phyloP scores from a whole-genome alignment of 371 early-diverging fungal species.

The Haplosporangium sp. region DNA sequence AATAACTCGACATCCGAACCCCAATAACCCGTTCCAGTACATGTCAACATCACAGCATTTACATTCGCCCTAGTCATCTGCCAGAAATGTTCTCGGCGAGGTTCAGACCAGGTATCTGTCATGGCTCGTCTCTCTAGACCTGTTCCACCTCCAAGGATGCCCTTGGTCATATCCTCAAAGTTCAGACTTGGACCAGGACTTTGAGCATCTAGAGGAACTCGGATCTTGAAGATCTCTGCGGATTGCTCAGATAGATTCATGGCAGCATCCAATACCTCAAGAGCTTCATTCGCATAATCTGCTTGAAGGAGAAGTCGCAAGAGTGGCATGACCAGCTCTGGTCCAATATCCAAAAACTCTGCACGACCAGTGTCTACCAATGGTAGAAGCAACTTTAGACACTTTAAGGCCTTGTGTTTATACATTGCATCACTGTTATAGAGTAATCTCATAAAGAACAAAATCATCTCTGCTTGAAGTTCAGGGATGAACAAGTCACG shows the following conservation, averaged over 20 bases:
- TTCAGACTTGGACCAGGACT: conserved; percentile 45
- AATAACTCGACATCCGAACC: conserved; percentile 42
- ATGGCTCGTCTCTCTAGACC: conserved; percentile 43
- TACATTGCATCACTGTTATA: conserved; percentile 73
- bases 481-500: conserved; percentile 75
- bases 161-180: conserved; percentile 55
- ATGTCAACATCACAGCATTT: conserved; percentile 46
- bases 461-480: conserved; percentile 70
- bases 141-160: conserved; percentile 49
- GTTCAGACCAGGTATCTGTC: conserved; percentile 29
- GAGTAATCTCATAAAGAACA: conserved; percentile 73
- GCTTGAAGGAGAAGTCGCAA: conserved; percentile 72
- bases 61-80: conserved; percentile 53
- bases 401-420: conserved; percentile 70
- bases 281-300: conserved; percentile 73
- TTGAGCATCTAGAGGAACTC: conserved; percentile 44
- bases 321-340: conserved; percentile 64
- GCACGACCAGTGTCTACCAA: conserved; percentile 58
- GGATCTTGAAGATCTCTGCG: conserved; percentile 47
- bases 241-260: conserved; percentile 61
- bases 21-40: conserved; percentile 47
- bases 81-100: conserved; percentile 47
- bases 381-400: conserved; percentile 76
- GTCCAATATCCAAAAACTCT: conserved; percentile 54
- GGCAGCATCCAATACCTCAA: conserved; percentile 76